Conservation (phyloP, 2,329 filamentous ascomycete species). For the Cytospora leucostoma region DNA sequence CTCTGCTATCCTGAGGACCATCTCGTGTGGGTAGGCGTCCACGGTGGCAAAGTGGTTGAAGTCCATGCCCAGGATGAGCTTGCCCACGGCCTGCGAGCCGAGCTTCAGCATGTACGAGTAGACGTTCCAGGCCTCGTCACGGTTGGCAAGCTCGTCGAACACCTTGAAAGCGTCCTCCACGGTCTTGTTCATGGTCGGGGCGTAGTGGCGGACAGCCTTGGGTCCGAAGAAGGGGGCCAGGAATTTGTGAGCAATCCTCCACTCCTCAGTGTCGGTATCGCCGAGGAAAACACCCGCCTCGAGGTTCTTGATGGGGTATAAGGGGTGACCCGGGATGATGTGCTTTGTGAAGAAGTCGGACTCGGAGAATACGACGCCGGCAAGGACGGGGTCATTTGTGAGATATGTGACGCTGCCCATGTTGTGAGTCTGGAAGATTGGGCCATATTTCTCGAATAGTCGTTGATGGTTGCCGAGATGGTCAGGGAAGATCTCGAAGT, state of each 20-base stretch:
- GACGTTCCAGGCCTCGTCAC: constrained; percentile 50
- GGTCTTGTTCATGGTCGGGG: constrained; percentile 58
- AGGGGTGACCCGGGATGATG: constrained; percentile 52
- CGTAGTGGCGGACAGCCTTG: constrained; percentile 62
- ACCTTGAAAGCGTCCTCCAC: constrained; percentile 53
- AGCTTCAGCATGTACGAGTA: constrained; percentile 54
- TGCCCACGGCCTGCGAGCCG: constrained; percentile 47
- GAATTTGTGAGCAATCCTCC: constrained; percentile 60
- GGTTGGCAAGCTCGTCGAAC: constrained; percentile 53
- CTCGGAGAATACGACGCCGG: constrained; percentile 50
- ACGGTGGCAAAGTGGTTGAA: constrained; percentile 46
- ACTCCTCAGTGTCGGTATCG: constrained; percentile 54
- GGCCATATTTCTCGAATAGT: constrained; percentile 54
- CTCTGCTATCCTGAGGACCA: constrained; percentile 53
- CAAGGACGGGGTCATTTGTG: constrained; percentile 52
- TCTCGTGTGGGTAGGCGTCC: constrained; percentile 52
- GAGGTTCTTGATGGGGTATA: constrained; percentile 45
- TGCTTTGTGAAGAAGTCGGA: constrained; percentile 56
- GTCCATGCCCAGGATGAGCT: constrained; percentile 48
- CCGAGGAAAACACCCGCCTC: constrained; percentile 48
- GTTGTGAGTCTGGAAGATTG: constrained; percentile 53
- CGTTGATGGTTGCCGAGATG: constrained; percentile 59
- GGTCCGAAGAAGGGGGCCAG: constrained; percentile 59
- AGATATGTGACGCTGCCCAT: constrained; percentile 52
- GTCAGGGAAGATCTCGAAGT: constrained; percentile 58